Conservation (phyloP, 129 eudicot genomes). For the Chrysanthemum seticuspe region DNA sequence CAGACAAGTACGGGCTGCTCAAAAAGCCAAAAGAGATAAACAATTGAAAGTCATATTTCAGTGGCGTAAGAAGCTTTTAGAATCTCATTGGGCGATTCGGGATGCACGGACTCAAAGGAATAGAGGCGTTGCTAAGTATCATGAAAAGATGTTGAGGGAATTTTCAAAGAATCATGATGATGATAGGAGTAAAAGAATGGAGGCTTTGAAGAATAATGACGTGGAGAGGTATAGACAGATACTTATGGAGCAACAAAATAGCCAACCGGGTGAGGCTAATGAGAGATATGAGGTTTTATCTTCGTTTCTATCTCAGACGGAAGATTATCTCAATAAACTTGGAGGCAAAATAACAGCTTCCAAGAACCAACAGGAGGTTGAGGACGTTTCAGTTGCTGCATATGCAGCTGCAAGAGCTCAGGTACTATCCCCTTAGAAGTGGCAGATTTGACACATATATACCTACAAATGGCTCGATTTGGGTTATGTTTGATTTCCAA, state of each 20-base stretch:
- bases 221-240: conserved; percentile 93
- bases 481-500: neutral
- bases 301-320: conserved; percentile 89
- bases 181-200: conserved; percentile 88
- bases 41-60: conserved; percentile 74
- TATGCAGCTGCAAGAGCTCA: conserved; percentile 91
- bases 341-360: conserved; percentile 94
- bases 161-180: conserved; percentile 91
- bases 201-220: conserved; percentile 95
- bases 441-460: neutral
- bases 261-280: conserved; percentile 88
- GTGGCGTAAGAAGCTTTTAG: conserved; percentile 99
- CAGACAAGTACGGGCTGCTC: conserved; percentile 70
- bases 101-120: conserved; percentile 96
- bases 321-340: conserved; percentile 86
- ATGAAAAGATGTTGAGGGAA: conserved; percentile 90
- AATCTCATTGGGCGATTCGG: conserved; percentile 89
- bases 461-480: neutral
- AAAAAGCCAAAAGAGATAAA: conserved; percentile 76
- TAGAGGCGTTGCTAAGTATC: conserved; percentile 91
- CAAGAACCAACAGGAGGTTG: conserved; percentile 93
- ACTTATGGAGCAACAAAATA: conserved; percentile 88
- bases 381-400: conserved; percentile 83
- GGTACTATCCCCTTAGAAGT: conserved; percentile 34
- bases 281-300: conserved; percentile 93